These are phyloP conservation scores for Simplicillium aogashimaense DNA, from an alignment of 2,329 filamentous ascomycete genomes.

Conservation along the genomic window DNA sequence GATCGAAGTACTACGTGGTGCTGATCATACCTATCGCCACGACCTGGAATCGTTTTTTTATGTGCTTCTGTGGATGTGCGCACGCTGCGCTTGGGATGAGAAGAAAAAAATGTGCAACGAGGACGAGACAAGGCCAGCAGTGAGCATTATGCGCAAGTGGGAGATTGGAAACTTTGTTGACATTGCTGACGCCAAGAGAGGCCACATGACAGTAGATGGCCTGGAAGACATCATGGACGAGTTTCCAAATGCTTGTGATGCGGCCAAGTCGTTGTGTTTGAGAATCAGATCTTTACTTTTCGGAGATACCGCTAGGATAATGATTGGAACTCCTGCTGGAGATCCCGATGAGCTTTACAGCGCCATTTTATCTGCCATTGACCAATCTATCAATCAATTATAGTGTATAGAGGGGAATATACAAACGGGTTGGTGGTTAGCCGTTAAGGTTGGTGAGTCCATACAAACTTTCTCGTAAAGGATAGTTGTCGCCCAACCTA, in stretches of 20 bases:
- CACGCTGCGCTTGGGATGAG: background rate
- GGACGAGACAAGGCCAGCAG: background rate
- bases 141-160: background rate
- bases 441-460: too few relatives aligned
- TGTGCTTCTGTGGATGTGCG: constrained; percentile 5
- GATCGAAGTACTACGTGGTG: constrained; percentile 18
- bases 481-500: too few relatives aligned
- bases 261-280: background rate
- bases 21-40: constrained; percentile 12
- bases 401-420: too few relatives aligned
- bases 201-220: background rate
- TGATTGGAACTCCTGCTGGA: background rate
- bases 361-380: background rate
- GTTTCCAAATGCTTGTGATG: constrained; percentile 1
- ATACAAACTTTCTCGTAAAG: too few relatives aligned
- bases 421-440: too few relatives aligned
- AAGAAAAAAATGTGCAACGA: background rate
- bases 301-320: background rate
- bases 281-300: background rate
- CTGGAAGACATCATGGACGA: constrained; percentile 1
- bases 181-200: background rate
- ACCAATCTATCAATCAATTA: background rate
- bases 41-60: constrained; percentile 6
- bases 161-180: background rate
- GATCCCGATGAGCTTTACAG: constrained; percentile 2